Evolutionary conservation across 805 yeast genomes (phyloP), one percentile per base, ranked within the genome.

Genomic region (Candida succiphila): DNA sequence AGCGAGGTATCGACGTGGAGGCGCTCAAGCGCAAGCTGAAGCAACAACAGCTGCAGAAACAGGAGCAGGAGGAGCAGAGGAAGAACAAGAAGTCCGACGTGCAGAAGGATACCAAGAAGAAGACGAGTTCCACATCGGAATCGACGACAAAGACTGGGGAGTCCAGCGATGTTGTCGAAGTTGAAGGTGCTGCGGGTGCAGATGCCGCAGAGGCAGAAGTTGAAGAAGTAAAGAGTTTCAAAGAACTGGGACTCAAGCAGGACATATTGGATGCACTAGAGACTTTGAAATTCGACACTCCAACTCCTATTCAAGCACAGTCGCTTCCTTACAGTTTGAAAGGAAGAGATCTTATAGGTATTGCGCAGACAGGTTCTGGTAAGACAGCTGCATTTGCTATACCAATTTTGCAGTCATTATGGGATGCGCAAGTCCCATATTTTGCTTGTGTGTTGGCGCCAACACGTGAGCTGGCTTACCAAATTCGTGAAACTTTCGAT

Each of bases 301-400:
- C 98, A 27, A 88, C 97, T 4, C 95, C 97, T 9, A 92, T 89
- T 55, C 98, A 89, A 61, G 72, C 79, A 7, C 86, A 85, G 56
- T 73, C 96, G 10, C 82, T 89, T 40, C 97, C 97, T 1, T 81
- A 82, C 43, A 96, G 95, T 3, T 60, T 92, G 15, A 75, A 80
- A 44, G 96, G 96, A 4, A 75, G 86, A 43, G 98, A 89, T 60
- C 79, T 89, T 30, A 87, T 89, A 50, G 98, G 98, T 12, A 69
- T 89, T 40, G 98, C 98, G 0, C 96, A 89, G 51, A 89, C 98
- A 0, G 98, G 98, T 29, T 85, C 96, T 4, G 98, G 98, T 42
- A 89, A 89, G 58, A 92, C 98, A 0, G 98, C 97, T 0, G 98
- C 98, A 0, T 92, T 92, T 66, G 96, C 97, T 7, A 75, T 92